Conservation (phyloP, 177 flowering plant species). For the Vitis hybrid region DNA sequence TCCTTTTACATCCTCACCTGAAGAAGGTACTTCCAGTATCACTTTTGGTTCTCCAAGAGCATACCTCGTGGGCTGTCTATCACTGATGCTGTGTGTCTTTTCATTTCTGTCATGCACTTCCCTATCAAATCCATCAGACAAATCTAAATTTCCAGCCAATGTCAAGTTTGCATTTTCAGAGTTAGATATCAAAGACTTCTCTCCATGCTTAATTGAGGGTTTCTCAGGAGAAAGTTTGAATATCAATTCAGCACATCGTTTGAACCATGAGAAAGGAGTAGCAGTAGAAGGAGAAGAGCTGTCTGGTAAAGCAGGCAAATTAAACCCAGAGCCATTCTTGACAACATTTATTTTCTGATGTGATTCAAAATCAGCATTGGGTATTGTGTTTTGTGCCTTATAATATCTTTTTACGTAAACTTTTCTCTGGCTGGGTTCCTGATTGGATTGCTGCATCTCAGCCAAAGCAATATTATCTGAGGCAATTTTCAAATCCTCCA, state of each 20-base stretch:
- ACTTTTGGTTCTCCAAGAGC: conserved; percentile 41
- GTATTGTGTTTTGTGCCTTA: conserved; percentile 17
- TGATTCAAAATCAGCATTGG: conserved; percentile 20
- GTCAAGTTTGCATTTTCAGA: conserved; percentile 18
- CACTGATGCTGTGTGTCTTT: not conserved
- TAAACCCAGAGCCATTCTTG: conserved; percentile 11
- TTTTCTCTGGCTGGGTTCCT: conserved; percentile 21
- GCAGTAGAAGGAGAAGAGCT: conserved; percentile 36
- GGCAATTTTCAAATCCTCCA: conserved; percentile 55
- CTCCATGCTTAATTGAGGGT: conserved; percentile 12
- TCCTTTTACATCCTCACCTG: conserved; percentile 19
- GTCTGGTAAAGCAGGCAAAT: conserved; percentile 25
- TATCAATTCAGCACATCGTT: conserved; percentile 57
- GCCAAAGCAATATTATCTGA: conserved; percentile 41
- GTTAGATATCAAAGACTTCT: conserved; percentile 15
- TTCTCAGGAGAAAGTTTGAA: conserved; percentile 53
- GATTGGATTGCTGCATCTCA: conserved; percentile 31
- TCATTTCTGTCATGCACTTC: conserved; percentile 11
- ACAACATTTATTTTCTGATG: conserved; percentile 15
- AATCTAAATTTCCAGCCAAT: conserved; percentile 12
- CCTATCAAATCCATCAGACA: conserved; percentile 17
- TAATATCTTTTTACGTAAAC: conserved; percentile 24
- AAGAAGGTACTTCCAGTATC: conserved; percentile 41
- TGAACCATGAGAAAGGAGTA: conserved; percentile 72
- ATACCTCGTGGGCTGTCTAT: conserved; percentile 10